Base-by-base conservation (phyloP, 1,284 basidiomycete species). In the Hymenochaete sp. region DNA sequence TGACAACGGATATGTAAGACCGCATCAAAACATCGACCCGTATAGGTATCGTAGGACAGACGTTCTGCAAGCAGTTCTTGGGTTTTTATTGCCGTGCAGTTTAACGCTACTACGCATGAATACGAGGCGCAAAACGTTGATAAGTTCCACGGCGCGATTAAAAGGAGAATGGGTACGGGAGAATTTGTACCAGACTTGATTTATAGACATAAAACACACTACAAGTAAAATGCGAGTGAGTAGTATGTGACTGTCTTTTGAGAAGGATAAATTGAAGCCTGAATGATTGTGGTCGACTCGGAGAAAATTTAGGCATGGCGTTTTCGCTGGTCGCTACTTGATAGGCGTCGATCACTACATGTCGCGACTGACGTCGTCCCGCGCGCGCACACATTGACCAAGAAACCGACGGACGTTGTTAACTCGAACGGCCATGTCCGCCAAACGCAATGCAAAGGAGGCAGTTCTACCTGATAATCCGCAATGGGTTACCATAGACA, bases 11-110 rank as follows among this genome's bases (percentile, higher is more conserved):
- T 19, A 47, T 75, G 69, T 81, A 47, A 57, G 64, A 59, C 64
- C 65, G 62, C 61, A 70, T 74, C 75, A 79, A 79, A 77, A 69
- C 70, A 68, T 72, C 75, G 50, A 58, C 68, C 63, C 61, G 62
- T 61, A 50, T 52, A 44, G 32, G 19, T 57, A 44, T 56, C 50
- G 46, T 64, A 54, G 64, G 67, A 70, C 60, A 61, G 70, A 77
- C 68, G 71, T 70, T 80, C 76, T 79, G 75, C 74, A 35, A 16
- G 13, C 58, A 60, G 65, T 62, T 52, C 52, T 52, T 48, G 57
- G 53, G 42, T 19, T 48, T 57, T 42, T 81, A 53, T 81, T 53
- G 78, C 78, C 76, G 70, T 59, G 73, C 69, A 61, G 78, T 82
- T 81, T 82, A 81, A 79, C 79, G 70, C 62, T 67, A 57, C 62